These are phyloP conservation scores for Quercus phellos DNA, from an alignment of 331 rosid species.

Conservation along the genomic window DNA sequence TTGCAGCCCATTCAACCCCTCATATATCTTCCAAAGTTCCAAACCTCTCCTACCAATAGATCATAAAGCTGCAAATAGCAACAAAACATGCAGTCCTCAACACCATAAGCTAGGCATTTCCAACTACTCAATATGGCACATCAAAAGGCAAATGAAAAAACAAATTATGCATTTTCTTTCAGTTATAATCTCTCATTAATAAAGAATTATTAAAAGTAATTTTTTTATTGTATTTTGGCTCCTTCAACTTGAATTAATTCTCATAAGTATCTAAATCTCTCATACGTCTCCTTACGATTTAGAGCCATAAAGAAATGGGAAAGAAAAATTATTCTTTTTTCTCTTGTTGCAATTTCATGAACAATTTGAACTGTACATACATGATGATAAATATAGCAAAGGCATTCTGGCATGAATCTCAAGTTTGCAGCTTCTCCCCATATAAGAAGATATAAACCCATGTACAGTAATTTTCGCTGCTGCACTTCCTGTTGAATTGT, in stretches of 20 bases:
- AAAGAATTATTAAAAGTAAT: not conserved
- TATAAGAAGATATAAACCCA: slow-evolving; percentile 95
- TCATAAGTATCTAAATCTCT: not conserved
- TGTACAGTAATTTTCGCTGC: slow-evolving; percentile 81
- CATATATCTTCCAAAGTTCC: not conserved
- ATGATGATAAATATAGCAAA: slow-evolving; percentile 94
- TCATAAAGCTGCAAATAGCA: not conserved
- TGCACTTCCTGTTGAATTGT: slow-evolving; percentile 93
- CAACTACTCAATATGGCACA: not conserved
- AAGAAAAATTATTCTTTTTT: not conserved
- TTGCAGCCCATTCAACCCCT: not conserved
- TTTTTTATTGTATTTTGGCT: not conserved
- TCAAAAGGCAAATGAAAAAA: slow-evolving; percentile 1
- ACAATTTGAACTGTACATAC: slow-evolving; percentile 35
- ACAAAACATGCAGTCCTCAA: not conserved
- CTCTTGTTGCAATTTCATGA: not conserved
- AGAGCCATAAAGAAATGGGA: not conserved
- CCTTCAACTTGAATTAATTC: not conserved
- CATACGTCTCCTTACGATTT: not conserved
- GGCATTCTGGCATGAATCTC: slow-evolving; percentile 99
- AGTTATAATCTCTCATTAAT: not conserved
- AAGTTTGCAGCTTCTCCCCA: slow-evolving; percentile 99
- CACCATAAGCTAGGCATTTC: not conserved
- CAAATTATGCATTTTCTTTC: not conserved
- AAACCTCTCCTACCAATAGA: not conserved